Evolutionary conservation across 148 eudicot species (phyloP), one percentile per base, ranked within the genome.

Genomic region (Silene uniflora): DNA sequence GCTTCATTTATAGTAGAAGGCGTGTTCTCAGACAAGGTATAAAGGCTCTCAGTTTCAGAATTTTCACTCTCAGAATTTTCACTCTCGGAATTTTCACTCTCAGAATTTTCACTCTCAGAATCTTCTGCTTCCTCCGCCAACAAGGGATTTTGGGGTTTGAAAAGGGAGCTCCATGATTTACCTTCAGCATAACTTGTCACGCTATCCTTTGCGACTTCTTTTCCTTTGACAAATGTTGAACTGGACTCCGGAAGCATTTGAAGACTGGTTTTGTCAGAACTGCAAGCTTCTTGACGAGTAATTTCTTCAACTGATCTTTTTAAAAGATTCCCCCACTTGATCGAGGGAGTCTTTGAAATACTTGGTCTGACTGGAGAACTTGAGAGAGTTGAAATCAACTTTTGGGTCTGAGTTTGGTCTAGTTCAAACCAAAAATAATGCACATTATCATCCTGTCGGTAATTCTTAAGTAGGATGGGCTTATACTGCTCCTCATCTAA

Each of bases 401-500:
- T 75, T 4, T 54, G 56, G 18, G 87, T 84, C 79, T 92, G 97
- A 62, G 29, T 59, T 72, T 60, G 75, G 77, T 92, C 94, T 25
- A 92, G 82, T 73, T 92, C 92, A 79, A 87, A 90, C 90, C 88
- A 87, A 49, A 92, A 88, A 24, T 44, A 83, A 22, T 54, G 73
- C n/a, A n/a, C 4, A 32, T 0, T 3, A 6, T 73, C 73, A 39
- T 75, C 80, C 64, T 24, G 73, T 12, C 1, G 49, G 21, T 92
- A 92, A 60, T 92, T 92, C 3, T 76, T 72, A 58, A 62, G 76
- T 61, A 92, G 79, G 19, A 92, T 63, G 10, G 90, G 88, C 58
- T 69, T 69, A 72, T 83, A 90, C 76, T 83, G 86, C 60, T 86
- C 84, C 80, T 92, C 97, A 24, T 14, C 56, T 73, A 92, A 75